Evolutionary conservation across 139 green algal genomes (phyloP).

Genomic region (Chlorella sp.): DNA sequence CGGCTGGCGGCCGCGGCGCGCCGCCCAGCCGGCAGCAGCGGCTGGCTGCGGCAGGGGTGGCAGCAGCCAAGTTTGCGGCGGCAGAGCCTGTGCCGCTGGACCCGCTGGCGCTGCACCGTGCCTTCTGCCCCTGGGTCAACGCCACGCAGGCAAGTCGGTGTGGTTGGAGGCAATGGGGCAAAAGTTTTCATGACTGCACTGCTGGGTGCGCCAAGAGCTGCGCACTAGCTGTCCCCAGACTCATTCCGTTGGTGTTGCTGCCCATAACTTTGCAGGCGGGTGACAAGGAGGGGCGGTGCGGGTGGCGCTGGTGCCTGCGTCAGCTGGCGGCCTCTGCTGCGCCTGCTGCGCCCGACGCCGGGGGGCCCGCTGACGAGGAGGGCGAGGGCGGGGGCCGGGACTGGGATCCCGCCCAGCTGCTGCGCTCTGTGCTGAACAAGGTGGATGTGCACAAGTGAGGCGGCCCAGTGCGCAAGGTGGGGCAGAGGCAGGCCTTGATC

Average conservation of each 20-base stretch:
- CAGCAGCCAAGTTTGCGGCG: neutral
- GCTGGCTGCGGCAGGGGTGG: neutral
- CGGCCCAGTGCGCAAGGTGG: no score
- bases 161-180: no score
- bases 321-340: conserved; percentile 25
- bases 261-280: neutral
- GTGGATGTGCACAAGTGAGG: conserved; percentile 44
- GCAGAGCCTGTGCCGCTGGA: conserved; percentile 11
- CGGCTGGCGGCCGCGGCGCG: neutral
- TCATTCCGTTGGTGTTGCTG: no score
- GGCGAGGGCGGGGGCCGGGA: conserved; percentile 3
- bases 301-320: conserved; percentile 45
- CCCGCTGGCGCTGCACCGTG: conserved; percentile 42
- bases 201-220: no score
- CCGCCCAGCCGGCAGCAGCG: neutral
- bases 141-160: neutral
- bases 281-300: conserved; percentile 35
- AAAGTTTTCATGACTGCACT: no score
- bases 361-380: neutral
- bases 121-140: conserved; percentile 58
- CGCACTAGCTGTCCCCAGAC: no score
- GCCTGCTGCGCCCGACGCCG: neutral
- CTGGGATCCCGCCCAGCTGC: conserved; percentile 33
- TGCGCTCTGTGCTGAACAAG: conserved; percentile 21
- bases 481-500: no score